Conservation (phyloP, 345 rosid genomes). For the Salix exigua region DNA sequence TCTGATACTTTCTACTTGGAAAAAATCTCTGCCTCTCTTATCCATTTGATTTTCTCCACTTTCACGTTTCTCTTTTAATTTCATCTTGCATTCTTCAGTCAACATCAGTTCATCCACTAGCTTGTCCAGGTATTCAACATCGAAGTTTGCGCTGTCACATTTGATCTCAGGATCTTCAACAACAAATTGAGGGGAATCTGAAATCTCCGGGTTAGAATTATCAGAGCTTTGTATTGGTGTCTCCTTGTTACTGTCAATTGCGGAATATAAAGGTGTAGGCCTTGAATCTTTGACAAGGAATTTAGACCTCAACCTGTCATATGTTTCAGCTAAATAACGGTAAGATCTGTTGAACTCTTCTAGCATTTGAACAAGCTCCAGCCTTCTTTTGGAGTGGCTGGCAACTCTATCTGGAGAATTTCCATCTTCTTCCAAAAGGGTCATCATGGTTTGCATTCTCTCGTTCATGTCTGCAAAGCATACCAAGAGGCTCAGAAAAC, state of each 20-base stretch:
- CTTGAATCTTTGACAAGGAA: constrained; percentile 9
- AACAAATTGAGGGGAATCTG: constrained; percentile 19
- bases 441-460: constrained; percentile 31
- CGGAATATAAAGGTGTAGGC: constrained; percentile 10
- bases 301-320: constrained; percentile 30
- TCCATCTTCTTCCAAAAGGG: constrained; percentile 21
- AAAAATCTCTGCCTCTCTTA: background rate
- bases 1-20: constrained; percentile 5
- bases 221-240: constrained; percentile 2
- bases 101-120: constrained; percentile 12
- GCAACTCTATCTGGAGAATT: constrained; percentile 2
- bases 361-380: constrained; percentile 26
- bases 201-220: constrained; percentile 12
- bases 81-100: constrained; percentile 8
- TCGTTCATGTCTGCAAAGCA: constrained; percentile 35
- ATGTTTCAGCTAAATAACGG: constrained; percentile 30
- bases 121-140: constrained; percentile 19
- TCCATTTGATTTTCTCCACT: constrained; percentile 6
- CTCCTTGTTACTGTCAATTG: background rate
- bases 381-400: constrained; percentile 5
- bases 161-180: constrained; percentile 20
- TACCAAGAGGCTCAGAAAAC: background rate
- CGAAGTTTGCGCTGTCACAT: constrained; percentile 1
- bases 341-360: constrained; percentile 36
- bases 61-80: background rate